These are phyloP conservation scores for Leccinum incarnatum DNA, from an alignment of 768 basidiomycete genomes.

Conservation along the genomic window DNA sequence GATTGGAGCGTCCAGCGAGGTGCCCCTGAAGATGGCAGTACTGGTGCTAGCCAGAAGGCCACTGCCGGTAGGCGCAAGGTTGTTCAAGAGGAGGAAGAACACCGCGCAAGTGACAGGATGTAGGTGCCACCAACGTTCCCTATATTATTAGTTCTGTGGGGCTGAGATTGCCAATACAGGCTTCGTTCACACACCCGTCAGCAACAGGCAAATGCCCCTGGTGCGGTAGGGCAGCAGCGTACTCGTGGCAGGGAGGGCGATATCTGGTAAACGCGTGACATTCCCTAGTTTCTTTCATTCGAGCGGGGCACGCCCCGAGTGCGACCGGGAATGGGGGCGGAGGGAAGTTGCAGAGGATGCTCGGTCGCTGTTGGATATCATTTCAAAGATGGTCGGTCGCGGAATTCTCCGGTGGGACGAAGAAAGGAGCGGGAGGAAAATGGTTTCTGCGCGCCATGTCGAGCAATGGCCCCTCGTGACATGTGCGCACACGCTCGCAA, in stretches of 20 bases:
- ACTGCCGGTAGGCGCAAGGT: conserved; percentile 71
- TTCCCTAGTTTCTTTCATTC: conserved; percentile 32
- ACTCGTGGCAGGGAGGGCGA: conserved; percentile 44
- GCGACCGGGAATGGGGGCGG: conserved; percentile 43
- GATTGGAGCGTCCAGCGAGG: conserved; percentile 93
- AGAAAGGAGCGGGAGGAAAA: conserved; percentile 19
- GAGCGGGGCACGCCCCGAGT: conserved; percentile 41
- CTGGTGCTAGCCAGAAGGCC: conserved; percentile 60
- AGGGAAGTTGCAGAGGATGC: conserved; percentile 33
- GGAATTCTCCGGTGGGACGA: conserved; percentile 18
- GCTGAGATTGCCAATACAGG: conserved; percentile 41
- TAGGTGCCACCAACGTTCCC: conserved; percentile 42
- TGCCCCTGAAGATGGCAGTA: conserved; percentile 62
- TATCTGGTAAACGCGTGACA: conserved; percentile 39
- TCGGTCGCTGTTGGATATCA: conserved; percentile 36
- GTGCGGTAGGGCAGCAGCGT: conserved; percentile 47
- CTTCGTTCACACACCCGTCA: conserved; percentile 85
- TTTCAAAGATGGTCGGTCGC: conserved; percentile 36
- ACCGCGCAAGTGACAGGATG: conserved; percentile 79
- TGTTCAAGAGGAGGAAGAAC: conserved; percentile 83
- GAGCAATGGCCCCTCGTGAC: conserved; percentile 4
- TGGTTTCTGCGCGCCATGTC: conserved; percentile 27
- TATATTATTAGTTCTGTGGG: conserved; percentile 10
- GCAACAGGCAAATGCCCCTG: conserved; percentile 58
- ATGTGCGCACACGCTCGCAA: conserved; percentile 10